Conservation (phyloP, 177 flowering plant genomes). For the Telopea speciosissima region DNA sequence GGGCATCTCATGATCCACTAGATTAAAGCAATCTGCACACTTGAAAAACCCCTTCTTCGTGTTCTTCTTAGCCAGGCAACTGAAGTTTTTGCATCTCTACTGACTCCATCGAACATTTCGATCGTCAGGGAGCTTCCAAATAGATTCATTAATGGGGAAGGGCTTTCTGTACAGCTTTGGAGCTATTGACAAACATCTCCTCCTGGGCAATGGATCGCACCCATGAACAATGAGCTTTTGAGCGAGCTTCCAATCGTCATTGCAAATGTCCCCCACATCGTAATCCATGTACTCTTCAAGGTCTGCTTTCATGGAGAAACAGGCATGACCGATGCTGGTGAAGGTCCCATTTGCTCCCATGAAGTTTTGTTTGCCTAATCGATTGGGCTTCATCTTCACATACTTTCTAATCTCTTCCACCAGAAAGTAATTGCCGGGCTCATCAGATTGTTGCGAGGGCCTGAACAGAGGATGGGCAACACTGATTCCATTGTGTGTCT, state of each 20-base stretch:
- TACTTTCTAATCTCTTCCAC: constrained; percentile 68
- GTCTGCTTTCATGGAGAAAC: constrained; percentile 58
- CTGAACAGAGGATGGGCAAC: constrained; percentile 27
- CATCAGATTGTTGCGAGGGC: constrained; percentile 20
- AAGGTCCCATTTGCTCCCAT: constrained; percentile 80
- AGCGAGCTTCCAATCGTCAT: constrained; percentile 70
- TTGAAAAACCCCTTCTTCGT: constrained; percentile 61
- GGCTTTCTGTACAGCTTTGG: constrained; percentile 55
- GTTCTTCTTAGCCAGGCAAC: constrained; percentile 43
- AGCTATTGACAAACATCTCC: constrained; percentile 61
- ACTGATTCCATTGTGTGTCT: constrained; percentile 9
- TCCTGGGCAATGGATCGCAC: constrained; percentile 75
- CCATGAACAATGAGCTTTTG: constrained; percentile 75
- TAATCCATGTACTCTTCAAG: constrained; percentile 78
- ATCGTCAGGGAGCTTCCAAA: constrained; percentile 66
- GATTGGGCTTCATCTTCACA: constrained; percentile 57
- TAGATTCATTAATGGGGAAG: constrained; percentile 39
- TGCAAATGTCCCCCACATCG: constrained; percentile 63
- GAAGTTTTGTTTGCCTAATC: constrained; percentile 64
- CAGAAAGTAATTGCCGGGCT: constrained; percentile 44
- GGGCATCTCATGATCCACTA: constrained; percentile 44
- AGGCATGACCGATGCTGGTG: constrained; percentile 72
- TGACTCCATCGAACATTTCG: constrained; percentile 64
- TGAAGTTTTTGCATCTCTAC: constrained; percentile 70
- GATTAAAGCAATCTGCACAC: constrained; percentile 66